phyloP scores from a whole-genome alignment of 139 green algal species.

The Chlamydomonas eustigma region DNA sequence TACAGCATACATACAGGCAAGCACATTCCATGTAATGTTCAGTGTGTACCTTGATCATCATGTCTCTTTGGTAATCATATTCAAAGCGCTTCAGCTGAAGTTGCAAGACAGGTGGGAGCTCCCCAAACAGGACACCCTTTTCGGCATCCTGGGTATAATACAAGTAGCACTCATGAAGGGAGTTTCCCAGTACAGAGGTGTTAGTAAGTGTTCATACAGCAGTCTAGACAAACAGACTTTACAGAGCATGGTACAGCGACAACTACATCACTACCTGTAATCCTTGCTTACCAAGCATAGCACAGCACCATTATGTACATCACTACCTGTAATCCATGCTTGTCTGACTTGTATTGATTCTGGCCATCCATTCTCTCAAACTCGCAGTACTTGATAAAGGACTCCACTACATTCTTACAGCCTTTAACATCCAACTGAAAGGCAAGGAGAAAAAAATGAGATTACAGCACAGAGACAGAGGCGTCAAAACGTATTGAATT shows the following conservation, averaged over 20 bases:
- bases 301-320: no score
- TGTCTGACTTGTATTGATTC: conserved; percentile 95
- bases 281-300: no score
- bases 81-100: conserved; percentile 98
- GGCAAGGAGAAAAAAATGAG: conserved; percentile 79
- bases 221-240: no score
- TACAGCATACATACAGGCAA: no score
- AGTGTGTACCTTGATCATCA: conserved; percentile 69
- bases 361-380: conserved; percentile 60
- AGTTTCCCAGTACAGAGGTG: no score
- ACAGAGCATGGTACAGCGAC: no score
- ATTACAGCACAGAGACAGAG: no score
- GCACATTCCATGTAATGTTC: no score
- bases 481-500: no score
- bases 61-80: conserved; percentile 89
- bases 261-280: no score
- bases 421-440: conserved; percentile 91
- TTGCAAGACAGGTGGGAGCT: conserved; percentile 87
- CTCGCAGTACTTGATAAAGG: conserved; percentile 72
- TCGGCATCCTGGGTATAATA: conserved; percentile 59
- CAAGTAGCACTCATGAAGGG: not conserved
- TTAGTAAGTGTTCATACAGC: no score
- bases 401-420: conserved; percentile 73
- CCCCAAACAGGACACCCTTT: conserved; percentile 88
- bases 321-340: conserved; percentile 84